Conservation (phyloP, 2,329 filamentous ascomycete species). For the Microdochium bolleyi region DNA sequence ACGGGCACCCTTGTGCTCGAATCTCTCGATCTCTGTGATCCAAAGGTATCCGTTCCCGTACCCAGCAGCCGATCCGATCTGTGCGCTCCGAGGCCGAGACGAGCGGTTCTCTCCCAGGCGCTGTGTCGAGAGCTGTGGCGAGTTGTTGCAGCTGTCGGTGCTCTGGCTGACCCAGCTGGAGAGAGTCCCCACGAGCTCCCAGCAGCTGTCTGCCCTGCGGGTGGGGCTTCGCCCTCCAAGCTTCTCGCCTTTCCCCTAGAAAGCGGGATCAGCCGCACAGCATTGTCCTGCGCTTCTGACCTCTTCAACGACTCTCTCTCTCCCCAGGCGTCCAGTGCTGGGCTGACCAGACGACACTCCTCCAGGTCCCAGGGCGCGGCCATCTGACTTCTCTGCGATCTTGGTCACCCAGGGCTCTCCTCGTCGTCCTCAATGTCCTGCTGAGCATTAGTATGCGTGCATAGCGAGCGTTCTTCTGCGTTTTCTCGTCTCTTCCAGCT, state of each 20-base stretch:
- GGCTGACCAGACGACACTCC: constrained; percentile 2
- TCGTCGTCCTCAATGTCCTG: constrained; percentile 8
- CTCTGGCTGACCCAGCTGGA: no score
- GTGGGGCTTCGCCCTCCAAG: neutral
- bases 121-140: no score
- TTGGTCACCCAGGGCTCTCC: constrained; percentile 6
- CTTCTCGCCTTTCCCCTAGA: constrained; percentile 2
- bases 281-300: constrained; percentile 16
- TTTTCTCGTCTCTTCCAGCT: constrained; percentile 7
- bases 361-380: constrained; percentile 18
- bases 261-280: constrained; percentile 23
- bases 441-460: neutral
- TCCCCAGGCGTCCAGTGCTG: constrained; percentile 3
- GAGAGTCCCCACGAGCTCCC: no score
- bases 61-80: no score
- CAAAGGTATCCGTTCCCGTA: no score
- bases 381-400: constrained; percentile 17
- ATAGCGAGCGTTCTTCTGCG: constrained; percentile 5
- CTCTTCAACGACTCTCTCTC: constrained; percentile 18
- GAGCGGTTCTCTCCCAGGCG: no score
- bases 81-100: no score
- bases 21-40: neutral
- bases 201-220: neutral
- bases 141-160: no score
- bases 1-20: neutral